A percentile compares a stretch with the other conserved stretches of the same genome.
Conservation (phyloP, 371 early-diverging fungal genomes). For the Dichotomocladium elegans region DNA sequence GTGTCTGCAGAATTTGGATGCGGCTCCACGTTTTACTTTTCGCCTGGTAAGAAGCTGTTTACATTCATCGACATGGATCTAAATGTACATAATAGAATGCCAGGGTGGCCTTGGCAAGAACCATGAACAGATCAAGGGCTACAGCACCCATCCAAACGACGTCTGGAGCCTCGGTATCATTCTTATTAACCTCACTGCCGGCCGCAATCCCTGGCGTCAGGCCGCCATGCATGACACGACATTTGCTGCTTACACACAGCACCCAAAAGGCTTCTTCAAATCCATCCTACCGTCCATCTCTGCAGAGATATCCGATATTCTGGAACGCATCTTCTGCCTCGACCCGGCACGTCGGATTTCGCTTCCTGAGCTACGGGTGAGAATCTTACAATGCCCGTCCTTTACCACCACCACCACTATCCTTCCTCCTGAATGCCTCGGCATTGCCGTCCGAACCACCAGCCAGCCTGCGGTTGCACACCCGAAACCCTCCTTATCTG, state of each 20-base stretch:
- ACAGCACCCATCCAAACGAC: slow-evolving; percentile 76
- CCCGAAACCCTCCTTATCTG: too few species aligned
- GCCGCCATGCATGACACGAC: slow-evolving; percentile 67
- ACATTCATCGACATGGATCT: background rate
- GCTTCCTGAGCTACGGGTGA: slow-evolving; percentile 54
- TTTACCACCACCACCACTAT: slow-evolving; percentile 35
- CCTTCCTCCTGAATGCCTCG: too few species aligned
- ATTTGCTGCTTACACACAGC: slow-evolving; percentile 60
- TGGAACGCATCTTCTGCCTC: slow-evolving; percentile 73
- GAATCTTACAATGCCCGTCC: slow-evolving; percentile 50
- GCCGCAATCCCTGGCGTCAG: slow-evolving; percentile 81
- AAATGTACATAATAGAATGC: slow-evolving; percentile 36
- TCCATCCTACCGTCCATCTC: slow-evolving; percentile 65
- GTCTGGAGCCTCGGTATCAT: slow-evolving; percentile 85
- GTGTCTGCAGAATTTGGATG: slow-evolving; percentile 76
- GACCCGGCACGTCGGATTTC: slow-evolving; percentile 72
- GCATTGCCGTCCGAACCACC: too few species aligned
- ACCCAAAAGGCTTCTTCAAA: slow-evolving; percentile 60
- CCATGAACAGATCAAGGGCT: slow-evolving; percentile 43
- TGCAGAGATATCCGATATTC: slow-evolving; percentile 64
- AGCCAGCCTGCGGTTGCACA: too few species aligned
- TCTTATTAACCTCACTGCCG: slow-evolving; percentile 71
- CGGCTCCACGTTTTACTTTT: slow-evolving; percentile 86
- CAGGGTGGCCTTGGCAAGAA: slow-evolving; percentile 56
- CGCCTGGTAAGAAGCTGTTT: slow-evolving; percentile 53